A percentile compares a stretch with the other conserved stretches of the same genome.
Evolutionary conservation across 78 protist species (phyloP).

Genomic region (Cavenderia fasciculata): DNA sequence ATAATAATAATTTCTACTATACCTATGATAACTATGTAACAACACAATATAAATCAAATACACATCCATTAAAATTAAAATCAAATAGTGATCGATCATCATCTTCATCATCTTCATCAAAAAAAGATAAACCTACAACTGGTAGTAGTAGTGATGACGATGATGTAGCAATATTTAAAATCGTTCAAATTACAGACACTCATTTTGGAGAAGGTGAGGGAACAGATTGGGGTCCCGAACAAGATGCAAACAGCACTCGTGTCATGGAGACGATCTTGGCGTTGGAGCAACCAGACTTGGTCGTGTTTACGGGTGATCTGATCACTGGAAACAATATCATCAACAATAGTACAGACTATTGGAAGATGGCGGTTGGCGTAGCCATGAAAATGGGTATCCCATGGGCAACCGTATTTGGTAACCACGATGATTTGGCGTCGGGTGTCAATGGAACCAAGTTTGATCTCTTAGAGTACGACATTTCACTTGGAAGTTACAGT

Average conservation of each 20-base stretch:
- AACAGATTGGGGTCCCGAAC: constrained; percentile 51
- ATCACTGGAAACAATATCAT: constrained; percentile 75
- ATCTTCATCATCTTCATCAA: no score
- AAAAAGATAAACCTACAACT: no score
- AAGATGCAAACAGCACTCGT: constrained; percentile 24
- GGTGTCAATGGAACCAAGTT: constrained; percentile 25
- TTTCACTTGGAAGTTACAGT: constrained; percentile 7
- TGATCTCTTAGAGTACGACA: constrained; percentile 13
- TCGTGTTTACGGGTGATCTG: constrained; percentile 72
- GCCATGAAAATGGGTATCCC: neutral
- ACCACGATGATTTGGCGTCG: constrained; percentile 38
- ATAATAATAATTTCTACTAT: no score
- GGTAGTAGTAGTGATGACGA: no score
- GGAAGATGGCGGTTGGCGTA: constrained; percentile 32
- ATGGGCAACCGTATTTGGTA: constrained; percentile 76
- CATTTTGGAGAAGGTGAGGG: constrained; percentile 74
- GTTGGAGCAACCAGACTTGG: constrained; percentile 38
- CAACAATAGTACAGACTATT: constrained; percentile 51
- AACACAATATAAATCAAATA: no score
- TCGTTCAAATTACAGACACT: constrained; percentile 61
- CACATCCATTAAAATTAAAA: no score
- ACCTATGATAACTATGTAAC: no score
- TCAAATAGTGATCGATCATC: no score
- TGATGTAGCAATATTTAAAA: constrained; percentile 44
- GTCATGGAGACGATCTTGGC: constrained; percentile 40